Percentiles rank a stretch among this genome's conserved stretches.
These are phyloP conservation scores for Bolboschoenus planiculmis DNA, from an alignment of 176 grass and related monocot genomes.

Conservation along the genomic window DNA sequence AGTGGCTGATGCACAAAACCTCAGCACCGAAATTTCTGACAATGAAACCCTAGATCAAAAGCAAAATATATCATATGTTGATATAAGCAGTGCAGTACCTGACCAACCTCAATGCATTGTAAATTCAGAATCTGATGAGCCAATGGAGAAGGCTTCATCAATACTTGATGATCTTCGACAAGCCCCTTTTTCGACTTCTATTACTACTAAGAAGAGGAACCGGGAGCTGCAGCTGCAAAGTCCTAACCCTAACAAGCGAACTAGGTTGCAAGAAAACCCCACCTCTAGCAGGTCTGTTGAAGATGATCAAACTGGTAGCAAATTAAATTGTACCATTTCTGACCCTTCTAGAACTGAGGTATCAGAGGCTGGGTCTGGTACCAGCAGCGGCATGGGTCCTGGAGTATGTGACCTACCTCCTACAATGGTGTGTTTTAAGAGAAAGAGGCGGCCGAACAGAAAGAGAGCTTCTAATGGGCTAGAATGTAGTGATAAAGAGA, in stretches of 20 bases:
- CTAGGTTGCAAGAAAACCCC: constrained; percentile 6
- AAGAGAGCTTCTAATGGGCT: constrained; percentile 21
- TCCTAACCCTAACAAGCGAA: constrained; percentile 25
- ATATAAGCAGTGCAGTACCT: neutral
- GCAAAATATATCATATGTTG: constrained; percentile 5
- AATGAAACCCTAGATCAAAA: neutral
- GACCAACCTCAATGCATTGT: constrained; percentile 26
- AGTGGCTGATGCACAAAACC: neutral
- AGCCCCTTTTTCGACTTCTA: constrained; percentile 37
- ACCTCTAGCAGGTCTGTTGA: constrained; percentile 1
- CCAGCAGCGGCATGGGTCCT: constrained; percentile 19
- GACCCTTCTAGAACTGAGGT: constrained; percentile 25
- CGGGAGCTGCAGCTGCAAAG: constrained; percentile 26
- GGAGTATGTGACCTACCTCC: constrained; percentile 37
- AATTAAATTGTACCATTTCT: constrained; percentile 3
- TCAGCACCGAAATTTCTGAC: neutral
- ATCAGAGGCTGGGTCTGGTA: constrained; percentile 34
- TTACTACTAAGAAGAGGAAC: constrained; percentile 42
- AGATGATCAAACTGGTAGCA: constrained; percentile 1
- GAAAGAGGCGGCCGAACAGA: constrained; percentile 49
- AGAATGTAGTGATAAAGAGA: constrained; percentile 23
- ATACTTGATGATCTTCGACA: constrained; percentile 66
- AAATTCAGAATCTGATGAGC: constrained; percentile 44
- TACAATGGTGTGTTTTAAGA: constrained; percentile 45
- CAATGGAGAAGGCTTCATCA: constrained; percentile 45